These are phyloP conservation scores for Pezicula neosporulosa DNA, from an alignment of 2,329 filamentous ascomycete genomes.

Conservation along the genomic window DNA sequence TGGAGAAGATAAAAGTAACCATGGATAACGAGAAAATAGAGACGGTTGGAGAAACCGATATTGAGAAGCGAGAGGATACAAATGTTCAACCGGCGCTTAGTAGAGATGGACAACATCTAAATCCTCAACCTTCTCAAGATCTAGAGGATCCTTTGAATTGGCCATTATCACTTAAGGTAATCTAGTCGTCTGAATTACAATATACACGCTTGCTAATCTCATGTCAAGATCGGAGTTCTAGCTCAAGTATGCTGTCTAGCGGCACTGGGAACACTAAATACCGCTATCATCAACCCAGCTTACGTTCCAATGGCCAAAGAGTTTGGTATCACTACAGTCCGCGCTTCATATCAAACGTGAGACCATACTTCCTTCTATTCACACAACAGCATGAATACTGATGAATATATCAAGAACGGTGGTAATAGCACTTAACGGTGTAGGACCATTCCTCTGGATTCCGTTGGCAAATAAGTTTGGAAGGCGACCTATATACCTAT, in stretches of 20 bases:
- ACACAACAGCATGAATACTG: too few species aligned
- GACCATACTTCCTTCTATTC: too few species aligned
- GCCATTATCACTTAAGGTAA: constrained; percentile 21
- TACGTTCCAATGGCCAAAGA: constrained; percentile 18
- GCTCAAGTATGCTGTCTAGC: constrained; percentile 25
- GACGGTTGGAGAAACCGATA: too few species aligned
- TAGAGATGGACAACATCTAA: too few species aligned
- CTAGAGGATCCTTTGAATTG: constrained; percentile 22
- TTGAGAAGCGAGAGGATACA: too few species aligned
- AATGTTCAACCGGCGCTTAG: too few species aligned
- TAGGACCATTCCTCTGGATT: constrained; percentile 14
- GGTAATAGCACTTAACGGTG: constrained; percentile 23
- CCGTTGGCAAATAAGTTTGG: constrained; percentile 22
- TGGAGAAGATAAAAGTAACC: too few species aligned
- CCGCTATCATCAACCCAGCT: constrained; percentile 23
- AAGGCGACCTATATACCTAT: constrained; percentile 20
- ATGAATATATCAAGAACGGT: constrained; percentile 12
- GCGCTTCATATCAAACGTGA: constrained; percentile 20
- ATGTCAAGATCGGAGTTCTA: constrained; percentile 17
- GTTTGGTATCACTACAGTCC: constrained; percentile 17
- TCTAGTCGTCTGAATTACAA: not conserved
- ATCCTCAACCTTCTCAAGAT: constrained; percentile 13
- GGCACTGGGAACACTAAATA: constrained; percentile 21
- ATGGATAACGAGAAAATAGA: too few species aligned
- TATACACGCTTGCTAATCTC: not conserved